These are phyloP conservation scores for Penicillium freii DNA, from an alignment of 2,329 filamentous ascomycete genomes.

Conservation along the genomic window DNA sequence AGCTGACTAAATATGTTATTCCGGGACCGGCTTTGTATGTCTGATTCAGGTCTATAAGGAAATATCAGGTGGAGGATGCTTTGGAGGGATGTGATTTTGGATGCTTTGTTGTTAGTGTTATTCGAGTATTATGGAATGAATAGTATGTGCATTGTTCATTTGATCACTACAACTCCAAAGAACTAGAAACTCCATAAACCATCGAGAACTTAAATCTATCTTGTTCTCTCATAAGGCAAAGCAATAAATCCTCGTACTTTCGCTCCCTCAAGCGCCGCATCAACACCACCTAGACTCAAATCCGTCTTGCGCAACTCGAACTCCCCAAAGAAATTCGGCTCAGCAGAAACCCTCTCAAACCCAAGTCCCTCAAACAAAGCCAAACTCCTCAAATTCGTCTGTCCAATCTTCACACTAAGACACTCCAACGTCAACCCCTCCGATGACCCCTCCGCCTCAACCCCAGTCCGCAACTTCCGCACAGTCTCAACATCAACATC, in stretches of 20 bases:
- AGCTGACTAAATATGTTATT: slow-evolving; percentile 46
- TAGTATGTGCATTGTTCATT: not conserved
- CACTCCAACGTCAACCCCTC: slow-evolving; percentile 34
- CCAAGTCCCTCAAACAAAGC: slow-evolving; percentile 60
- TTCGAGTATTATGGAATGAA: not conserved
- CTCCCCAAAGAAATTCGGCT: slow-evolving; percentile 67
- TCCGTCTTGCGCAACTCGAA: slow-evolving; percentile 54
- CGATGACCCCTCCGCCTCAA: slow-evolving; percentile 2
- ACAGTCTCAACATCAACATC: slow-evolving; percentile 12
- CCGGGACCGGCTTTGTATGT: slow-evolving; percentile 46
- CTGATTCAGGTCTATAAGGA: not conserved
- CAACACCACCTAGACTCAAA: slow-evolving; percentile 28
- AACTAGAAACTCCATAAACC: not conserved
- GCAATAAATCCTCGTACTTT: slow-evolving; percentile 41
- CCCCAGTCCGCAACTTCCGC: slow-evolving; percentile 14
- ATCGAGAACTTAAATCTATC: slow-evolving; percentile 5
- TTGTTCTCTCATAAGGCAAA: slow-evolving; percentile 33
- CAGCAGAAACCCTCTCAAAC: slow-evolving; percentile 52
- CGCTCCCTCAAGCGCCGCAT: slow-evolving; percentile 30
- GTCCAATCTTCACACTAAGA: slow-evolving; percentile 62
- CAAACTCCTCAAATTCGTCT: slow-evolving; percentile 57
- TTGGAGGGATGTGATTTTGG: not conserved
- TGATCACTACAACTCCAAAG: not conserved
- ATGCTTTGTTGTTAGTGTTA: not conserved
- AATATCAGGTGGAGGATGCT: too few species aligned